Evolutionary conservation across 441 rosid species (phyloP), one percentile per base, ranked within the genome.

Genomic region (Breynia disticha): DNA sequence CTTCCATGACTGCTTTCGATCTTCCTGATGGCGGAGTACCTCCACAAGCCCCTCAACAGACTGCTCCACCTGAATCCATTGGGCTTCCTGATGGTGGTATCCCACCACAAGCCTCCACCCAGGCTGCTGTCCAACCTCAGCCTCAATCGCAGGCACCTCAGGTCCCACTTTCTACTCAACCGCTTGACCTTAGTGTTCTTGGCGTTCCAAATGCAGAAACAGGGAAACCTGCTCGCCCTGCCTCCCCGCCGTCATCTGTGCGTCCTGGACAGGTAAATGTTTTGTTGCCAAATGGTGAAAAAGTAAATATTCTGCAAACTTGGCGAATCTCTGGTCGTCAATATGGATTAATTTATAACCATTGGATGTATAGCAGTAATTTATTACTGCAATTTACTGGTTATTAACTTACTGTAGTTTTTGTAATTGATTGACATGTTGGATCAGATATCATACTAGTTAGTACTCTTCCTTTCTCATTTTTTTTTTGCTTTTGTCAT

Each of bases 181-280:
- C 97, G 66, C 96, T 93, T 67, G 97, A 89, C 76, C 96, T 93
- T 59, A 93, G 95, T 51, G 75, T 72, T 39, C 99, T 93, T 51
- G 96, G 97, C 66, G 90, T 79, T 63, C 70, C 81, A 52, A 73
- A 72, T 67, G 63, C 87, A 28, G 68, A 52, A 19, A 87, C 89
- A 37, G 88, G 75, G 60, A 93, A 89, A 66, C 76, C 88, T 50
- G 67, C 50, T 9, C 79, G 55, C 48, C 68, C 85, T 56, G 62
- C 81, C 49, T 59, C 86, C 41, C 75, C 79, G 20, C 90, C 90
- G 32, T 58, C 77, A 50, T 59, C 90, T 17, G 96, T 93, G 68
- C 83, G 95, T 47, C 97, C 96, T 57, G 99, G 99, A 64, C 97
- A 89, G 96, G 99, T 88, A 49, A 63, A 43, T 8, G 7, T 51